Evolutionary conservation across 345 rosid species (phyloP).

Genomic region (Rhizophora apiculata): DNA sequence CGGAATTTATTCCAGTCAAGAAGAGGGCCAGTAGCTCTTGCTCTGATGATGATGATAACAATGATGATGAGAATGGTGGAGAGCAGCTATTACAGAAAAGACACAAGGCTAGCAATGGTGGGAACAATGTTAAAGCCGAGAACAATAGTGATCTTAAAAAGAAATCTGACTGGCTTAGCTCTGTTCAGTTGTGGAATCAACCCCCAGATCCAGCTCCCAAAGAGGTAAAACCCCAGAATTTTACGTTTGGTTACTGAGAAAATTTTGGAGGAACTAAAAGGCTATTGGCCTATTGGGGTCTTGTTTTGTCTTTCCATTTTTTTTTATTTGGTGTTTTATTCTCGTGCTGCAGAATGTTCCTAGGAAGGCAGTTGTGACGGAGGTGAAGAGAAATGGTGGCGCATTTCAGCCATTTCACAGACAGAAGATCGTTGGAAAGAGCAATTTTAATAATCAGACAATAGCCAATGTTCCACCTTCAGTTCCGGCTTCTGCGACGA

Average conservation of each 20-base stretch:
- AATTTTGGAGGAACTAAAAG: constrained; percentile 15
- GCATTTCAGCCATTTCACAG: constrained; percentile 78
- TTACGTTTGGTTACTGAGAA: constrained; percentile 1
- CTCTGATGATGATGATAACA: constrained; percentile 30
- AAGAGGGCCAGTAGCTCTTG: constrained; percentile 39
- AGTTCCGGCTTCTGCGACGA: constrained; percentile 46
- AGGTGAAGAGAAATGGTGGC: constrained; percentile 67
- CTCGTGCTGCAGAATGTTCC: constrained; percentile 36
- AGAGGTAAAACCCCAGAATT: constrained; percentile 30
- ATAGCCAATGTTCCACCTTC: constrained; percentile 22
- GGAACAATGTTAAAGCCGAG: constrained; percentile 21
- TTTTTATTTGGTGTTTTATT: not conserved
- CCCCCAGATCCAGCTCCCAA: constrained; percentile 51
- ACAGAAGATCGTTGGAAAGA: constrained; percentile 37
- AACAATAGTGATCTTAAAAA: constrained; percentile 35
- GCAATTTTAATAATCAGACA: constrained; percentile 15
- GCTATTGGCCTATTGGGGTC: not conserved
- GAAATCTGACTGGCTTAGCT: constrained; percentile 97
- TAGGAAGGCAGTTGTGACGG: constrained; percentile 49
- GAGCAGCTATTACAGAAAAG: constrained; percentile 42
- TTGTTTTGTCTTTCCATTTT: not conserved
- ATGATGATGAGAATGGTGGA: constrained; percentile 8
- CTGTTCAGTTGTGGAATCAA: constrained; percentile 90
- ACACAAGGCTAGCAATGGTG: constrained; percentile 1
- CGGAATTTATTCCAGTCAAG: constrained; percentile 76